Evolutionary conservation across 2,329 filamentous ascomycete species (phyloP).

Genomic region (Fusarium sp.): DNA sequence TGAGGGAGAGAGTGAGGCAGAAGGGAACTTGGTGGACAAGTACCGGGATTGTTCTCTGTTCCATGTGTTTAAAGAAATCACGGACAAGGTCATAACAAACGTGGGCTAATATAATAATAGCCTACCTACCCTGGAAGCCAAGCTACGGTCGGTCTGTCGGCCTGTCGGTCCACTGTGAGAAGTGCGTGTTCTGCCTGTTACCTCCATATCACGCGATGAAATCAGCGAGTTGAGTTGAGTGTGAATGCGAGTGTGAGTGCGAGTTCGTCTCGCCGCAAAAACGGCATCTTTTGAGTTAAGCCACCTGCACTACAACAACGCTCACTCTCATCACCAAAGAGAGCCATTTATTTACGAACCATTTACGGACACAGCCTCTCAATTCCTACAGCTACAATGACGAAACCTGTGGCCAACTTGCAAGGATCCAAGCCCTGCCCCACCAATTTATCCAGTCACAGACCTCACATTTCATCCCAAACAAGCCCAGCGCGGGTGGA

Average conservation of each 20-base stretch:
- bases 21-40: slow-evolving; percentile 75
- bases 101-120: slow-evolving; percentile 22
- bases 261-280: no score
- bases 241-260: no score
- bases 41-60: slow-evolving; percentile 79
- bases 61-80: slow-evolving; percentile 76
- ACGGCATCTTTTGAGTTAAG: background rate
- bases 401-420: slow-evolving; percentile 42
- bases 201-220: no score
- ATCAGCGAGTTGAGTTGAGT: no score
- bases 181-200: no score
- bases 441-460: slow-evolving; percentile 31
- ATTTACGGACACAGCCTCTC: background rate
- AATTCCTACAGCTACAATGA: slow-evolving; percentile 36
- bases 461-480: slow-evolving; percentile 2
- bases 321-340: background rate
- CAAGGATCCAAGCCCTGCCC: slow-evolving; percentile 44
- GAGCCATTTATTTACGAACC: background rate
- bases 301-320: background rate
- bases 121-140: slow-evolving; percentile 1
- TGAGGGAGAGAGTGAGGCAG: no score
- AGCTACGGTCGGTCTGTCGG: no score
- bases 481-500: slow-evolving; percentile 34
- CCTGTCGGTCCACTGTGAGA: background rate
- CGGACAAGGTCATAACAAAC: slow-evolving; percentile 57